Evolutionary conservation across 2,329 filamentous ascomycete species (phyloP).

Genomic region (Talaromyces sp.): DNA sequence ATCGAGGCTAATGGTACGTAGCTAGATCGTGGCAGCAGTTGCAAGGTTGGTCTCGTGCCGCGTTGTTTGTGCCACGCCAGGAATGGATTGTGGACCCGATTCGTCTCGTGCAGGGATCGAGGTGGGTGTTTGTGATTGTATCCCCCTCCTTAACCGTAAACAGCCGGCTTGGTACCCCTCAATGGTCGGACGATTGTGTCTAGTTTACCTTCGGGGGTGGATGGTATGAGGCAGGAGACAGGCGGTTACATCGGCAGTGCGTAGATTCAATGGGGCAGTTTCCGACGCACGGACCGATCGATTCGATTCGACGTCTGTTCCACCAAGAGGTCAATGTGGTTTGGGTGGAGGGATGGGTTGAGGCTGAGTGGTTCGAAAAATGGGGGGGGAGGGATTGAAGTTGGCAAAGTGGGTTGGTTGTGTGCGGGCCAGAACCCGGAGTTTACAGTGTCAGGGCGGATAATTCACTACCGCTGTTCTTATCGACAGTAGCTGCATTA

Average conservation of each 20-base stretch:
- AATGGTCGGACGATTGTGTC: constrained; percentile 12
- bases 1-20: constrained; percentile 8
- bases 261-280: constrained; percentile 12
- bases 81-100: constrained; percentile 1
- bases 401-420: constrained; percentile 9
- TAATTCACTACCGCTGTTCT: not conserved
- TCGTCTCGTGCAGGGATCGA: not conserved
- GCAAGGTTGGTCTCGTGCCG: not conserved
- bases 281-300: constrained; percentile 22
- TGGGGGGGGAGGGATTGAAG: constrained; percentile 4
- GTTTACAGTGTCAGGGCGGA: constrained; percentile 2
- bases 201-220: constrained; percentile 13
- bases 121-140: not conserved
- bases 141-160: constrained; percentile 4
- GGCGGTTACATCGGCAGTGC: constrained; percentile 25
- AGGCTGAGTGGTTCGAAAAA: constrained; percentile 9
- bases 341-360: constrained; percentile 3
- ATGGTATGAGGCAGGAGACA: constrained; percentile 14
- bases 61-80: constrained; percentile 8
- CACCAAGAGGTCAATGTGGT: constrained; percentile 6
- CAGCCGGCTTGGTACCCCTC: constrained; percentile 8
- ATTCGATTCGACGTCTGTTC: constrained; percentile 11
- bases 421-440: constrained; percentile 9
- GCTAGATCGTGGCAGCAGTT: constrained; percentile 3
- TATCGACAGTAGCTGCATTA: not conserved